A percentile compares a stretch with the other conserved stretches of the same genome.
Evolutionary conservation across 2,329 filamentous ascomycete genomes (phyloP).

Genomic region (Aschersonia sp.): DNA sequence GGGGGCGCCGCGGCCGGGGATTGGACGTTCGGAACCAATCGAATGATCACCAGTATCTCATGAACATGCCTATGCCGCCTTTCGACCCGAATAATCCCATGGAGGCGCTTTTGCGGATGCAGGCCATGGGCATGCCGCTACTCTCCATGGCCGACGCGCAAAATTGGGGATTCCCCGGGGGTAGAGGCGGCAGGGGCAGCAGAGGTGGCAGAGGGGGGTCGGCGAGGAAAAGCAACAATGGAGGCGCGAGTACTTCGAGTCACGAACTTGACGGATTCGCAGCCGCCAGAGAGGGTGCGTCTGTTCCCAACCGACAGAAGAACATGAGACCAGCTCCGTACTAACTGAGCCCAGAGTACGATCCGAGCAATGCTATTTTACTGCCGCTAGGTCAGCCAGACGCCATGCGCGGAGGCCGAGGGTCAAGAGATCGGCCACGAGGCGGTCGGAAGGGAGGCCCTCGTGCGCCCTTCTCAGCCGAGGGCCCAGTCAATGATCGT

Average conservation of each 20-base stretch:
- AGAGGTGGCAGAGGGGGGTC: slow-evolving; percentile 11
- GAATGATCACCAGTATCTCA: slow-evolving; percentile 6
- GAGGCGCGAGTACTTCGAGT: slow-evolving; percentile 53
- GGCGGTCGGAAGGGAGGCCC: slow-evolving; percentile 20
- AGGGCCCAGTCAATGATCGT: slow-evolving; percentile 47
- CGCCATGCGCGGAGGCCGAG: slow-evolving; percentile 17
- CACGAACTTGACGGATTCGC: slow-evolving; percentile 29
- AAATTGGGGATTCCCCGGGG: neutral
- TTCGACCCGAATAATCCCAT: slow-evolving; percentile 48
- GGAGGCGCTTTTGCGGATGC: slow-evolving; percentile 46
- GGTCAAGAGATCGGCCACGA: slow-evolving; percentile 18
- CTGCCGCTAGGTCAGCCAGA: slow-evolving; percentile 10
- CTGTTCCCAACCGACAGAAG: neutral
- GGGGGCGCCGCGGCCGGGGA: slow-evolving; percentile 26
- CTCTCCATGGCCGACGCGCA: slow-evolving; percentile 23
- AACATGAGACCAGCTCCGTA: neutral
- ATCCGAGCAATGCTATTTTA: slow-evolving; percentile 15
- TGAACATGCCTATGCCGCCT: slow-evolving; percentile 15
- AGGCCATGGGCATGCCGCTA: slow-evolving; percentile 35
- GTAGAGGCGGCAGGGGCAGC: slow-evolving; percentile 3
- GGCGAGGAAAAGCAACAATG: slow-evolving; percentile 27
- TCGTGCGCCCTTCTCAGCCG: slow-evolving; percentile 47
- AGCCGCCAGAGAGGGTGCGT: slow-evolving; percentile 12
- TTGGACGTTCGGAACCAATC: slow-evolving; percentile 7
- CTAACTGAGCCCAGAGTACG: slow-evolving; percentile 14